Conservation (phyloP, 257 asterid species). For the Verbascum thapsus region DNA sequence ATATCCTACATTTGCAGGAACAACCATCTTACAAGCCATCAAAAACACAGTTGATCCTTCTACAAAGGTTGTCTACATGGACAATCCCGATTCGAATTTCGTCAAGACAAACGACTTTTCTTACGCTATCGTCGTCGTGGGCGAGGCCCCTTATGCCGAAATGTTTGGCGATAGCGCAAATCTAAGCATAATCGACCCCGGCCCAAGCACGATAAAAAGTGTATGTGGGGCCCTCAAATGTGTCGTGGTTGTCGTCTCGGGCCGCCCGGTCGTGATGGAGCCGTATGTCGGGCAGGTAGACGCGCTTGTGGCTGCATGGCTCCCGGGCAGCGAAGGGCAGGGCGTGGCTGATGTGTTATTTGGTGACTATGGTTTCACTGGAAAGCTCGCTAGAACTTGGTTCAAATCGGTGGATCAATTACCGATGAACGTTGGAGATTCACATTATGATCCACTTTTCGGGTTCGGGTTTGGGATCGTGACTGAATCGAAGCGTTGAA, state of each 20-base stretch:
- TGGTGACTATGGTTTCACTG: too few relatives aligned
- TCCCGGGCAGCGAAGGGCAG: conserved; percentile 48
- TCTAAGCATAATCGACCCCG: conserved; percentile 16
- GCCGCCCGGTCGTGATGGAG: conserved; percentile 42
- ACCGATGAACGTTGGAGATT: conserved; percentile 49
- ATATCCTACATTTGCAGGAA: conserved; percentile 47
- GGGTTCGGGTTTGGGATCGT: conserved; percentile 39
- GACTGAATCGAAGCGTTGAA: conserved; percentile 29
- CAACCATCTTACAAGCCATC: conserved; percentile 48
- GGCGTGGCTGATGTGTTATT: conserved; percentile 50
- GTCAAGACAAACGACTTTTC: conserved; percentile 34
- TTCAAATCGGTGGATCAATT: conserved; percentile 43
- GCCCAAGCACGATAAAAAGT: conserved; percentile 21
- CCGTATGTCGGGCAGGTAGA: conserved; percentile 35
- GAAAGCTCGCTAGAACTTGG: conserved; percentile 47
- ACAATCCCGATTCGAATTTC: conserved; percentile 42
- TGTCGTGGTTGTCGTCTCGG: conserved; percentile 39
- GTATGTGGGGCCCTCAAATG: conserved; percentile 39
- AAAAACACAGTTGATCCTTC: conserved; percentile 37
- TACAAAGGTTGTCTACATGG: conserved; percentile 41
- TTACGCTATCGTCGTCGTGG: conserved; percentile 53
- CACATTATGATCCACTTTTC: conserved; percentile 45
- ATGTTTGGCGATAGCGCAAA: conserved; percentile 42
- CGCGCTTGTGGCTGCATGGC: conserved; percentile 52
- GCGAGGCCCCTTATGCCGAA: conserved; percentile 57